These are phyloP conservation scores for Fusarium temperatum DNA, from an alignment of 2,329 filamentous ascomycete species.

Conservation along the genomic window DNA sequence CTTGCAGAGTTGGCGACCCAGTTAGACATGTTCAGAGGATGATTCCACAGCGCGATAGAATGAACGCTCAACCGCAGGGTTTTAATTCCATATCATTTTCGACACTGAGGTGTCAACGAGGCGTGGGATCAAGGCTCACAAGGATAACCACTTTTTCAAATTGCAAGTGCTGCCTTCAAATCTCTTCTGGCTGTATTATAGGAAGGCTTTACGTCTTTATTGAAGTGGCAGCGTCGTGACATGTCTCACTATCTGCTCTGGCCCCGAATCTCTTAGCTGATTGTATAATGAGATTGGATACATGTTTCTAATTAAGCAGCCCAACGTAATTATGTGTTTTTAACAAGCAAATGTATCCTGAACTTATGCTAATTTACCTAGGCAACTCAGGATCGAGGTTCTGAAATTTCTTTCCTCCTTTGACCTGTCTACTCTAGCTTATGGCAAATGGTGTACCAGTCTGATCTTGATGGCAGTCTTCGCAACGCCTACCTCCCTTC, in stretches of 20 bases:
- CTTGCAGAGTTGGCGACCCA: not conserved
- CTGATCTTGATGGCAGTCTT: not conserved
- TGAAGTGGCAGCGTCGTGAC: not conserved
- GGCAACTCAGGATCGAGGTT: not conserved
- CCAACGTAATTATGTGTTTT: not conserved
- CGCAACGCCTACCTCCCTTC: not conserved
- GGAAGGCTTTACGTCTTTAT: not conserved
- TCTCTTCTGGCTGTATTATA: not conserved
- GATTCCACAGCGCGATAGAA: not conserved
- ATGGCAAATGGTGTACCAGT: rapidly evolving
- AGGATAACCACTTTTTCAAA: rapidly evolving
- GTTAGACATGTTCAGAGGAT: not conserved
- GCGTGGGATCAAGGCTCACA: rapidly evolving
- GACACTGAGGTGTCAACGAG: not conserved
- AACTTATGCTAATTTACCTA: no score
- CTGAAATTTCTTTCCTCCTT: not conserved
- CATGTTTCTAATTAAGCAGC: not conserved
- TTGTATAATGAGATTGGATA: not conserved
- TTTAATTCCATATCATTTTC: not conserved
- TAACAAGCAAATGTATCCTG: not conserved
- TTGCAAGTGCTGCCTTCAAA: not conserved
- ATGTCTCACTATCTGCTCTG: not conserved
- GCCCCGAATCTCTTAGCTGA: not conserved
- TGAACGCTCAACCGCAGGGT: not conserved
- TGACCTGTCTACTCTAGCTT: rapidly evolving